A percentile compares a stretch with the other conserved stretches of the same genome.
phyloP scores from a whole-genome alignment of 495 filamentous ascomycete species.

The Lindgomyces ingoldianus region DNA sequence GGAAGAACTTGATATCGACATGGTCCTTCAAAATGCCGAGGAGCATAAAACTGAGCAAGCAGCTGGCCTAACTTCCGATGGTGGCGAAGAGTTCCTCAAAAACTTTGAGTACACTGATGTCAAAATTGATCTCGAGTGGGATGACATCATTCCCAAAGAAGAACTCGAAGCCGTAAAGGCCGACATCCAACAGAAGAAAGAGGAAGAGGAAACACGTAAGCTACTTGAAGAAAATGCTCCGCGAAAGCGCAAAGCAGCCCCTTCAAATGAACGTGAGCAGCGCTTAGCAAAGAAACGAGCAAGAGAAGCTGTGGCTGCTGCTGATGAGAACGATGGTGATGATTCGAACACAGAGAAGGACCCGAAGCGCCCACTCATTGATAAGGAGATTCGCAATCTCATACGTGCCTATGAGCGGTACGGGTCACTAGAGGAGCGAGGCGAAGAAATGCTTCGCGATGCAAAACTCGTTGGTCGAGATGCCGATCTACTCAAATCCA shows the following conservation, averaged over 20 bases:
- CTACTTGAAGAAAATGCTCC: slow-evolving; percentile 85
- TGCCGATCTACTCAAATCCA: slow-evolving; percentile 67
- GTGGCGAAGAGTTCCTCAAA: slow-evolving; percentile 89
- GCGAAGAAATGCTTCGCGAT: slow-evolving; percentile 81
- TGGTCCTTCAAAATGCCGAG: slow-evolving; percentile 92
- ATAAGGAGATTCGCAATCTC: slow-evolving; percentile 89
- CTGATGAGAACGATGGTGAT: slow-evolving; percentile 56
- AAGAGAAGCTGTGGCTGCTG: slow-evolving; percentile 62
- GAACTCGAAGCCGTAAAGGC: slow-evolving; percentile 84
- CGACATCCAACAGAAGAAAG: slow-evolving; percentile 78
- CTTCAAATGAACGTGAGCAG: slow-evolving; percentile 72
- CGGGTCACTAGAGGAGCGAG: slow-evolving; percentile 81
- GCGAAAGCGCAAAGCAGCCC: slow-evolving; percentile 73
- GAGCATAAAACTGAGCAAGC: slow-evolving; percentile 90
- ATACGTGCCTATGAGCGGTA: slow-evolving; percentile 84
- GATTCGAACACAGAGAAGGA: slow-evolving; percentile 64
- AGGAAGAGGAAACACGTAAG: slow-evolving; percentile 78
- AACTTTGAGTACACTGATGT: slow-evolving; percentile 87
- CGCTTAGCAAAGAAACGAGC: slow-evolving; percentile 91
- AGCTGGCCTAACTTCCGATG: slow-evolving; percentile 86
- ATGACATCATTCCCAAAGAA: slow-evolving; percentile 95
- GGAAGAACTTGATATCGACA: slow-evolving; percentile 97
- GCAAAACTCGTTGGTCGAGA: slow-evolving; percentile 81
- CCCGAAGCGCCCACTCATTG: slow-evolving; percentile 80
- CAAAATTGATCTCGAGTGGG: slow-evolving; percentile 93